A percentile compares a stretch with the other conserved stretches of the same genome.
These are phyloP conservation scores for Collybiopsis confluens DNA, from an alignment of 768 basidiomycete genomes.

Conservation along the genomic window DNA sequence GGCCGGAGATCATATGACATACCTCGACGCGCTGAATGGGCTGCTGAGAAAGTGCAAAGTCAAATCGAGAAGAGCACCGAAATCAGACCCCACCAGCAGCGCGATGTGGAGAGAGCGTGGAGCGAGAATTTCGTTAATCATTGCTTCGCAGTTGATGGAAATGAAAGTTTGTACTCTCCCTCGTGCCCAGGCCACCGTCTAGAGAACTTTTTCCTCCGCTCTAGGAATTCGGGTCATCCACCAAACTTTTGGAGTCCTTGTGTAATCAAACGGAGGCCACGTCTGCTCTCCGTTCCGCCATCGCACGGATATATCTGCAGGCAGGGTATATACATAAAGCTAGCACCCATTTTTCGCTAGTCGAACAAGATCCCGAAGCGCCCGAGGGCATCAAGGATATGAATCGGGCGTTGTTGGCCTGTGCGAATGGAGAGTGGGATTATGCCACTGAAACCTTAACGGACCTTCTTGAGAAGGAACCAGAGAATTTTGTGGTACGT, in stretches of 20 bases:
- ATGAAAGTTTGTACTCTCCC: conserved; percentile 56
- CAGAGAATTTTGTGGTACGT: conserved; percentile 57
- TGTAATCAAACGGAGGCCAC: conserved; percentile 43
- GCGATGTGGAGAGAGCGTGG: conserved; percentile 85
- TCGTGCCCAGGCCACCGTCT: background rate
- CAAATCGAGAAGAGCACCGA: conserved; percentile 37
- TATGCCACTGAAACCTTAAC: conserved; percentile 42
- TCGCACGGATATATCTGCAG: conserved; percentile 74
- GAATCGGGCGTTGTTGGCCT: conserved; percentile 64
- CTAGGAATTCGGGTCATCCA: conserved; percentile 69
- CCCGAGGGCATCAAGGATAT: conserved; percentile 45
- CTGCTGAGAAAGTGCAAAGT: conserved; percentile 58
- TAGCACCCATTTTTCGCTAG: conserved; percentile 49
- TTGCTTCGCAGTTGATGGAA: conserved; percentile 79
- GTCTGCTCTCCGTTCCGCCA: conserved; percentile 59
- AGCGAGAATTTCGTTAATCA: conserved; percentile 68
- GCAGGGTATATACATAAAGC: conserved; percentile 62
- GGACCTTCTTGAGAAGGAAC: conserved; percentile 43
- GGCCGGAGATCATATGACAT: conserved; percentile 76
- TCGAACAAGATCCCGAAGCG: conserved; percentile 39
- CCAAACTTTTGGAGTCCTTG: conserved; percentile 64
- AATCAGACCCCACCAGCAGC: conserved; percentile 30
- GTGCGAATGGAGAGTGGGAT: conserved; percentile 69
- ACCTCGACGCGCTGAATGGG: conserved; percentile 68
- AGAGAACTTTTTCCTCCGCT: background rate